Percentiles rank a stretch among this genome's conserved stretches.
Conservation (phyloP, 306 rosid species). For the Mimosa pudica region DNA sequence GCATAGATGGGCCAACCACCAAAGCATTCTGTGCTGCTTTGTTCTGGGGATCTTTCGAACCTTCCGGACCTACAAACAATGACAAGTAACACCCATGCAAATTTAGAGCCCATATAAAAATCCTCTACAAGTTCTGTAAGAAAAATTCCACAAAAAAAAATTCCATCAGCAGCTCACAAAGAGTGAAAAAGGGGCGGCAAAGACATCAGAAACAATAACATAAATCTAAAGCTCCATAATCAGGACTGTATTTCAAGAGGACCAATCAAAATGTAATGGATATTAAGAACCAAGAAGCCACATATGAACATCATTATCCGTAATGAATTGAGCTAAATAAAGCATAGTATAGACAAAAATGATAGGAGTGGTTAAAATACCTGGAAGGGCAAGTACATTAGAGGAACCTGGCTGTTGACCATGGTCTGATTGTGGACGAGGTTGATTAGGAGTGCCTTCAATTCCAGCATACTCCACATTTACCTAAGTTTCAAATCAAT, state of each 20-base stretch:
- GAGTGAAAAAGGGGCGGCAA: background rate
- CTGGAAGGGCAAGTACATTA: constrained; percentile 76
- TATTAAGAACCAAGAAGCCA: background rate
- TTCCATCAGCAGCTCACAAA: background rate
- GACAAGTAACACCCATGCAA: constrained; percentile 29
- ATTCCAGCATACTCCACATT: constrained; percentile 74
- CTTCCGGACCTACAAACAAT: constrained; percentile 55
- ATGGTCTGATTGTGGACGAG: constrained; percentile 46
- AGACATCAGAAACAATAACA: background rate
- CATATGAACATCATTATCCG: background rate
- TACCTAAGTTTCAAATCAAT: constrained; percentile 53
- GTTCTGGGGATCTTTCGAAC: constrained; percentile 52
- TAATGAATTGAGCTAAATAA: background rate
- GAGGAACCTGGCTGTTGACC: constrained; percentile 57
- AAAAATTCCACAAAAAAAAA: constrained; percentile 26
- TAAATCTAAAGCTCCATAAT: background rate
- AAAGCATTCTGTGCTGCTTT: constrained; percentile 67
- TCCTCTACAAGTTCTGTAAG: constrained; percentile 3
- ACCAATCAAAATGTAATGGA: background rate
- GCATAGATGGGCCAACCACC: constrained; percentile 85
- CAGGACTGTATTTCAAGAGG: background rate
- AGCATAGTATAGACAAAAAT: background rate
- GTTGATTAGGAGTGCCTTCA: constrained; percentile 44
- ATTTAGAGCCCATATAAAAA: constrained; percentile 12
- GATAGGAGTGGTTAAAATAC: constrained; percentile 37